Percentiles rank a stretch among this genome's conserved stretches.
These are phyloP conservation scores for Perkinsus chesapeaki DNA, from an alignment of 169 alveolate genomes.

Conservation along the genomic window DNA sequence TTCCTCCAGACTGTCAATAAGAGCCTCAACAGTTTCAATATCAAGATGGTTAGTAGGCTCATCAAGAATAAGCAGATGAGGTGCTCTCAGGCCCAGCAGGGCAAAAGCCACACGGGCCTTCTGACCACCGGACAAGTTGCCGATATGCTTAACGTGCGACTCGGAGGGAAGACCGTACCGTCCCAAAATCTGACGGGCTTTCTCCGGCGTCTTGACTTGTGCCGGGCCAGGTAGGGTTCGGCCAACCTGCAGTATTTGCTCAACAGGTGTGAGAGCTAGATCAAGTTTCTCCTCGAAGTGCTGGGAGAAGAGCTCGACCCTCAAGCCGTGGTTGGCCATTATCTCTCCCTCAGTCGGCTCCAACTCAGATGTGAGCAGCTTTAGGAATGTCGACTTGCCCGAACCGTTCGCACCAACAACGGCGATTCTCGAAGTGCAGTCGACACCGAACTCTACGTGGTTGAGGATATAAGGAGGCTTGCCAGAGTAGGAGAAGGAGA, in stretches of 20 bases:
- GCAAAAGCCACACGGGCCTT: slow-evolving; percentile 89
- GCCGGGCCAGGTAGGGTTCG: neutral
- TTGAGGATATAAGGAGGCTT: slow-evolving; percentile 44
- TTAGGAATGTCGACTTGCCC: slow-evolving; percentile 91
- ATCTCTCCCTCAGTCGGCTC: slow-evolving; percentile 78
- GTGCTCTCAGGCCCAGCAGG: slow-evolving; percentile 82
- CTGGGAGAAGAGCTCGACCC: slow-evolving; percentile 86
- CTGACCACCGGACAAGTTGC: slow-evolving; percentile 86
- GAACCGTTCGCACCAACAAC: slow-evolving; percentile 94
- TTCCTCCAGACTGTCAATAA: neutral
- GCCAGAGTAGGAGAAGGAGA: slow-evolving; percentile 28
- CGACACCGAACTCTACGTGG: slow-evolving; percentile 39
- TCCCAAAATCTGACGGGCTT: slow-evolving; percentile 28
- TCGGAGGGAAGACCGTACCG: slow-evolving; percentile 26
- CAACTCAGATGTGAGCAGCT: slow-evolving; percentile 76
- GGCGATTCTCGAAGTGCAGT: slow-evolving; percentile 79
- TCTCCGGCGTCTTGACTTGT: neutral
- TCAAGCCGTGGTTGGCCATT: slow-evolving; percentile 75
- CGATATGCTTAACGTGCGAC: neutral
- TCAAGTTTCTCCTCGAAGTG: slow-evolving; percentile 88
- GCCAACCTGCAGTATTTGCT: slow-evolving; percentile 57
- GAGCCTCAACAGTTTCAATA: slow-evolving; percentile 6
- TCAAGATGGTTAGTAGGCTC: slow-evolving; percentile 94
- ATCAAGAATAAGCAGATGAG: slow-evolving; percentile 84
- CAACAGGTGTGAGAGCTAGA: slow-evolving; percentile 79